Evolutionary conservation across 257 asterid genomes (phyloP).

Genomic region (Petunia secreta): DNA sequence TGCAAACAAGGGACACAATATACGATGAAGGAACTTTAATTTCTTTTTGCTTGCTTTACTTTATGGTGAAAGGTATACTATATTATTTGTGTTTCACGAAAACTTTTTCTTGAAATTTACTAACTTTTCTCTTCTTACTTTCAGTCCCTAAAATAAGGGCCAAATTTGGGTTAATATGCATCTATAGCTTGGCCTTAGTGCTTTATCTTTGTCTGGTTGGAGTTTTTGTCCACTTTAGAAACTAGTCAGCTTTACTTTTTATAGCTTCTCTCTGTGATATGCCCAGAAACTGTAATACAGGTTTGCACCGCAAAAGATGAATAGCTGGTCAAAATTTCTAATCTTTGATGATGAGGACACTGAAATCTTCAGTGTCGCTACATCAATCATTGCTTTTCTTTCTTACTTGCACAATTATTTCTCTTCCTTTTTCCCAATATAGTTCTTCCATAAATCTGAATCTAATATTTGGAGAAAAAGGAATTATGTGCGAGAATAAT

Average conservation of each 20-base stretch:
- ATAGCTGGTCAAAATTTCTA: too few relatives aligned
- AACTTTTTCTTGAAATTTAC: slow-evolving; percentile 16
- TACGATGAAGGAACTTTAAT: slow-evolving; percentile 16
- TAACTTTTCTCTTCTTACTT: slow-evolving; percentile 14
- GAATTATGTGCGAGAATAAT: too few relatives aligned
- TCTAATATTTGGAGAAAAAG: too few relatives aligned
- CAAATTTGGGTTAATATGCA: not conserved
- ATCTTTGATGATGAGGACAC: too few relatives aligned
- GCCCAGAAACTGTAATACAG: slow-evolving; percentile 4
- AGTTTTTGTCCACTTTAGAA: slow-evolving; percentile 22
- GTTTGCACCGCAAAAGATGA: not conserved
- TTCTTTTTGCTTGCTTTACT: slow-evolving; percentile 5
- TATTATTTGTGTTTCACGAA: slow-evolving; percentile 19
- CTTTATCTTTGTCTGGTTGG: slow-evolving; percentile 26
- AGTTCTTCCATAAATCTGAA: too few relatives aligned
- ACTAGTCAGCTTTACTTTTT: slow-evolving; percentile 18
- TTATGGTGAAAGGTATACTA: too few relatives aligned
- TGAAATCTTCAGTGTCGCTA: too few relatives aligned
- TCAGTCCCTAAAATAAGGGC: slow-evolving; percentile 31
- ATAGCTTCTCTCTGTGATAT: not conserved
- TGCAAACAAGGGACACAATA: slow-evolving; percentile 34
- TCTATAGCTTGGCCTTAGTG: not conserved
- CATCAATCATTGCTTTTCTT: too few relatives aligned
- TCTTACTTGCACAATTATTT: too few relatives aligned
- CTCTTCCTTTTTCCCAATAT: too few relatives aligned